phyloP scores from a whole-genome alignment of 108 stramenopile species.

The Conticribra guillardii region DNA sequence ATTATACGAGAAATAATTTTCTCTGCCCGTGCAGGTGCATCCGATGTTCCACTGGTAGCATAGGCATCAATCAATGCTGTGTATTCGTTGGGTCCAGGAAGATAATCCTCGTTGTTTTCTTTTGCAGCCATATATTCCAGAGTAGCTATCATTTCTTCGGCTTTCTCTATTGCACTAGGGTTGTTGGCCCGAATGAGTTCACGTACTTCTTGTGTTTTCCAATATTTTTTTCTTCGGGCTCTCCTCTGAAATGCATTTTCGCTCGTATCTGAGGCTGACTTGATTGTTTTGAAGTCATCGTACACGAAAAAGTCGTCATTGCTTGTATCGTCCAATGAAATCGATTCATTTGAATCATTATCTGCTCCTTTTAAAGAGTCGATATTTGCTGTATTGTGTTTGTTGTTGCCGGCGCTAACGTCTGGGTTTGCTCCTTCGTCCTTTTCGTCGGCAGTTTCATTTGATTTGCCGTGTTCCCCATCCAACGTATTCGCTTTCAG shows the following conservation, averaged over 20 bases:
- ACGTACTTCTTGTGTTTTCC: constrained; percentile 42
- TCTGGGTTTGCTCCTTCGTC: too few species aligned
- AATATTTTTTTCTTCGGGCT: constrained; percentile 39
- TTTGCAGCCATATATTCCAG: constrained; percentile 32
- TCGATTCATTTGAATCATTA: not conserved
- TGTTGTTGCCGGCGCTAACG: too few species aligned
- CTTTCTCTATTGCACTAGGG: constrained; percentile 26
- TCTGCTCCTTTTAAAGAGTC: too few species aligned
- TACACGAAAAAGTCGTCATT: not conserved
- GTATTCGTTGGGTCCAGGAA: constrained; percentile 41
- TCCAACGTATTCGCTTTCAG: not conserved
- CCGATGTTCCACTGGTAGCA: constrained; percentile 25
- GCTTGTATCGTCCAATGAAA: constrained; percentile 1
- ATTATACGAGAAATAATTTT: constrained; percentile 29
- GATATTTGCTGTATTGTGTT: too few species aligned
- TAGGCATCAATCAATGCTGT: constrained; percentile 44
- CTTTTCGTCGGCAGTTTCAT: not conserved
- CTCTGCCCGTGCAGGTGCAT: constrained; percentile 30
- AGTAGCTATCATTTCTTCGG: constrained; percentile 42
- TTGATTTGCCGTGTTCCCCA: not conserved
- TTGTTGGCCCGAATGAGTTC: constrained; percentile 35
- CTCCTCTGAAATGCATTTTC: not conserved
- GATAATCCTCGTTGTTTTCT: constrained; percentile 32
- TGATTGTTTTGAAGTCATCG: not conserved
- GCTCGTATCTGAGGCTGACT: not conserved